Base-by-base conservation (phyloP, 768 basidiomycete genomes). In the Tricholoma sp. region DNA sequence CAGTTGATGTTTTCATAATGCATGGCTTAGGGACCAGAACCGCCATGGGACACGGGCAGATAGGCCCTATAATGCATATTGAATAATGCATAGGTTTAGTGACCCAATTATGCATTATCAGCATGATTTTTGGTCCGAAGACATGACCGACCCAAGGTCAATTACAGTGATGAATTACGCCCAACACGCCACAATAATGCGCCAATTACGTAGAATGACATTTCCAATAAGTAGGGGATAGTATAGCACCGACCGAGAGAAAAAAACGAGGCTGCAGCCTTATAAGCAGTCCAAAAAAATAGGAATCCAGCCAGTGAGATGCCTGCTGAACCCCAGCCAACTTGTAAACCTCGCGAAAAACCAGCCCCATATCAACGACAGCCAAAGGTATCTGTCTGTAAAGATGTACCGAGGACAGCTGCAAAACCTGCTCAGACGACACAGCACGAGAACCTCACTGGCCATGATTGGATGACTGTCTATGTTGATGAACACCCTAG, bases 391-490 rank as follows among this genome's bases (percentile, higher is more conserved):
- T 18, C 15, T 29, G 28, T 47, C 28, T 18, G 9, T 6, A 47
- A 47, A 47, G 28, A 47, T 47, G 45, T 18, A 47, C 20, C 45
- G 9, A 47, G 45, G 45, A 47, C 45, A 20, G 18, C 45, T 29
- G 28, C 45, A 47, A 47, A 47, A 29, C 45, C 45, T 29, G 45
- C 28, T 47, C 45, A 47, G 45, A 47, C 17, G 20, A 47, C 18
- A 29, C 9, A 47, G 45, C 17, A 13, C 15, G 45, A 47, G 45
- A 47, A 47, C 45, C 45, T 47, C 45, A 47, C 45, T 47, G 20
- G 18, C 20, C 45, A 47, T 17, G 45, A 47, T 13, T 47, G 45
- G 45, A 47, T 47, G 45, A 47, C 45, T 56, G 53, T 55, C 32
- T 54, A 18, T 52, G 17, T 52, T 29, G 29, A 44, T 55, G 20